Base-by-base conservation (phyloP, 129 eudicot genomes). In the Daucus carota region DNA sequence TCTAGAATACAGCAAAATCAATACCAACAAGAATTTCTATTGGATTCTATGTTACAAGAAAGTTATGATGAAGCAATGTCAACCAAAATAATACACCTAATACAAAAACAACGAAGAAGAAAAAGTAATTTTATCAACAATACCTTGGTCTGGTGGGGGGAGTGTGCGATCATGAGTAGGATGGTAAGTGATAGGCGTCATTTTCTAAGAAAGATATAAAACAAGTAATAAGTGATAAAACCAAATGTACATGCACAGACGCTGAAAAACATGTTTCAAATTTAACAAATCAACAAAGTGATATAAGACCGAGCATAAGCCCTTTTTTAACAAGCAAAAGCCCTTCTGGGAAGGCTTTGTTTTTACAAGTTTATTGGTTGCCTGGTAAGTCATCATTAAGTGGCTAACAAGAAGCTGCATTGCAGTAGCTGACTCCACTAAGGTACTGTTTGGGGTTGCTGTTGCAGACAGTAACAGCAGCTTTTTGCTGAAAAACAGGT, bases 111-210 rank as follows among this genome's bases (percentile, higher is more conserved):
- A 36, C 31, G 69, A 66, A 15, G 36, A 60, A 6, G 28, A 29
- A 8, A 29, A 46, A 3, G 20, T 48, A 54, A n/a, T 5, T 78
- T 52, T 54, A 33, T 29, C 71, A 36, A 67, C 11, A 71, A 73
- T 87, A 92, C 97, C 97, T 84, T 92, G 97, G 85, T 92, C 88
- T 28, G 97, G 96, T 18, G 97, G 96, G 18, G 97, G 96, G 75
- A 86, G 82, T 47, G 96, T 86, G 36, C 97, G 86, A 46, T 85
- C 96, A 84, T 92, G 97, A 80, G 97, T 92, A 43, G 96, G 97
- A 78, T 82, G 96, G 65, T 92, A 92, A 20, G 97, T 92, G 70
- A 83, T 73, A 16, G 93, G 97, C 17, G 86, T 86, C 88, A 85
- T 86, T 73, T 83, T 90, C 97, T 92, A 74, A 24, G 65, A 18